Evolutionary conservation across 139 green algal species (phyloP), one percentile per base, ranked within the genome.

Genomic region (Nannochloris sp.): DNA sequence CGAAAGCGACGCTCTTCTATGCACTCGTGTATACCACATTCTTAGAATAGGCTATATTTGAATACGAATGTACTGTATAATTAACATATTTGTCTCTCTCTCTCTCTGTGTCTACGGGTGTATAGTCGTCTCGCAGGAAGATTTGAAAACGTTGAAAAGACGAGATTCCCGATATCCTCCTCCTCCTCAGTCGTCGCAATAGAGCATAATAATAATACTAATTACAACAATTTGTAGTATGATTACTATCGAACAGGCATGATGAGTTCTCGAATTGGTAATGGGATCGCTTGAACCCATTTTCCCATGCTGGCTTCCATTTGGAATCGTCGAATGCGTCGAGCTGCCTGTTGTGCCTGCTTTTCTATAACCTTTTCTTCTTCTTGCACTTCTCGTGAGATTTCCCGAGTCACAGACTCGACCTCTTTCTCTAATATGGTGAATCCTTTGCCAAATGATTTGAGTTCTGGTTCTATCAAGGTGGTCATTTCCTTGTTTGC

Each of bases 401-500:
- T 37, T 44, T 67, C 50, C 33, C 63, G 23, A 45, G 45, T 12
- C n/a, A 49, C 9, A 9, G 8, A 17, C 23, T 50, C 28, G 29
- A 46, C 30, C 9, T 66, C 76, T 46, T 73, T 61, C 49, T 76
- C 74, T 40, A 85, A 13, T 43, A 84, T 73, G 3, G 82, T 87
- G 66, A 87, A 84, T 50, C 82, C 82, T 31, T 70, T 71, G n/a
- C 82, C 82, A 72, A 89, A 89, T 28, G 78, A 86, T 14, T 51
- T 74, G 33, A 86, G 62, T 20, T 80, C 59, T 20, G 48, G 49
- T 65, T 76, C 76, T 63, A 76, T 71, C 12, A 79, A 4, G 1
- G 37, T 5, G n/a, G 10, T 28, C 6, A 61, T 66, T 23, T 74
- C 63, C 31, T 71, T 30, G 16, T 5, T 28, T 26, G 46, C 46